Evolutionary conservation across 805 yeast genomes (phyloP).

Genomic region (Wickerhamomyces hampshirensis): DNA sequence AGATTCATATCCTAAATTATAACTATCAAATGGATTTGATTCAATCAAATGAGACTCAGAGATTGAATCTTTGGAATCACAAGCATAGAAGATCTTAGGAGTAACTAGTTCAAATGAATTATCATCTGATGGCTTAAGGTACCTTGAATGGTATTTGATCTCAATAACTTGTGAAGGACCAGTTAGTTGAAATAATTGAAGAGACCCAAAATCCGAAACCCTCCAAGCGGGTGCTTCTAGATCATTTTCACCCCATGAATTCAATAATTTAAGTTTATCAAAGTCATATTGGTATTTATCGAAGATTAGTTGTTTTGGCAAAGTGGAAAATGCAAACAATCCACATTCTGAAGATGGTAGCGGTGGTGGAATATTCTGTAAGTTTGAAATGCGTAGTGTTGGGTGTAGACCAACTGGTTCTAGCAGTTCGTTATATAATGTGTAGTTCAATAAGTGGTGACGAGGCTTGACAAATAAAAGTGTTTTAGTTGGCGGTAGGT

Average conservation of each 20-base stretch:
- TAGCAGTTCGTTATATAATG: conserved; percentile 11
- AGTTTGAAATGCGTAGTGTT: conserved; percentile 15
- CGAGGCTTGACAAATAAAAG: conserved; percentile 22
- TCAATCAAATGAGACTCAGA: conserved; percentile 22
- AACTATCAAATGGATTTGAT: conserved; percentile 35
- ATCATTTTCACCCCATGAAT: conserved; percentile 51
- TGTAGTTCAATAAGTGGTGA: conserved; percentile 8
- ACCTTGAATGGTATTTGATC: conserved; percentile 48
- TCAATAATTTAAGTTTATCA: conserved; percentile 28
- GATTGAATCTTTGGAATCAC: conserved; percentile 30
- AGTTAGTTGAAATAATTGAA: conserved; percentile 35
- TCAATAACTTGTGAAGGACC: conserved; percentile 23
- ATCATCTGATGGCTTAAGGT: conserved; percentile 34
- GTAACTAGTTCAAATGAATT: conserved; percentile 23
- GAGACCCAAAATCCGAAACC: conserved; percentile 41
- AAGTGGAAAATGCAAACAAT: conserved; percentile 36
- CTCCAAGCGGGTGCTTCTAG: conserved; percentile 52
- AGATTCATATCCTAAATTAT: conserved; percentile 39
- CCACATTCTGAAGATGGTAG: conserved; percentile 31
- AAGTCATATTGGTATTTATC: conserved; percentile 49
- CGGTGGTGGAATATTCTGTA: conserved; percentile 11
- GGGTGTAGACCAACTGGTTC: conserved; percentile 37
- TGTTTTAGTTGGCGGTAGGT: conserved; percentile 20
- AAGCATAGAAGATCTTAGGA: conserved; percentile 48
- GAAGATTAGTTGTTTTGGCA: conserved; percentile 45